phyloP scores from a whole-genome alignment of 306 rosid genomes.

The Vigna hirtella region DNA sequence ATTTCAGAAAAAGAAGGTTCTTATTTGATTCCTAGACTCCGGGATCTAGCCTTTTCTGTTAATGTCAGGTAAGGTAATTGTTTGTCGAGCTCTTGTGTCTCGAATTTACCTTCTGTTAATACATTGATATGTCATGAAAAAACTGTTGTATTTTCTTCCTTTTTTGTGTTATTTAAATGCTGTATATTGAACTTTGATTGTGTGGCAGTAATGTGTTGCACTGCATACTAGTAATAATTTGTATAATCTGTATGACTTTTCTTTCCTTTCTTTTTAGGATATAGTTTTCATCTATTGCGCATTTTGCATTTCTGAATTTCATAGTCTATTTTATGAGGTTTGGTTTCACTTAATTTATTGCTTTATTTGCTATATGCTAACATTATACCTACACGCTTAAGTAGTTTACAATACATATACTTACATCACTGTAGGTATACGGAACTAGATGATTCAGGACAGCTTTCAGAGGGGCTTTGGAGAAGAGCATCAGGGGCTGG shows the following conservation, averaged over 20 bases:
- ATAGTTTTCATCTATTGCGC: not conserved
- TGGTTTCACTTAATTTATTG: constrained; percentile 28
- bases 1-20: constrained; percentile 75
- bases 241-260: not conserved
- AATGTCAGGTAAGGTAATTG: constrained; percentile 67
- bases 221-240: constrained; percentile 8
- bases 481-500: constrained; percentile 83
- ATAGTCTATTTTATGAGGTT: not conserved
- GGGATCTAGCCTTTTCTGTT: constrained; percentile 93
- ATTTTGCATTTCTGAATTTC: constrained; percentile 10
- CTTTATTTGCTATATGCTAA: not conserved
- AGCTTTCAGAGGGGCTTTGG: constrained; percentile 89
- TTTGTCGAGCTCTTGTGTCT: constrained; percentile 2
- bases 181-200: not conserved
- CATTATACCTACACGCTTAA: constrained; percentile 24
- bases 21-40: constrained; percentile 85
- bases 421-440: constrained; percentile 61
- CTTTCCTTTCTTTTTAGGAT: not conserved
- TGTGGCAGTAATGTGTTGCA: not conserved
- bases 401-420: constrained; percentile 33
- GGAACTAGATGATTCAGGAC: constrained; percentile 57
- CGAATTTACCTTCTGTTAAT: constrained; percentile 21
- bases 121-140: not conserved
- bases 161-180: not conserved
- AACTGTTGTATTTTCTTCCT: not conserved